A percentile compares a stretch with the other conserved stretches of the same genome.
These are phyloP conservation scores for Trichomonas vaginalis DNA, from an alignment of 208 protist species.

Conservation along the genomic window DNA sequence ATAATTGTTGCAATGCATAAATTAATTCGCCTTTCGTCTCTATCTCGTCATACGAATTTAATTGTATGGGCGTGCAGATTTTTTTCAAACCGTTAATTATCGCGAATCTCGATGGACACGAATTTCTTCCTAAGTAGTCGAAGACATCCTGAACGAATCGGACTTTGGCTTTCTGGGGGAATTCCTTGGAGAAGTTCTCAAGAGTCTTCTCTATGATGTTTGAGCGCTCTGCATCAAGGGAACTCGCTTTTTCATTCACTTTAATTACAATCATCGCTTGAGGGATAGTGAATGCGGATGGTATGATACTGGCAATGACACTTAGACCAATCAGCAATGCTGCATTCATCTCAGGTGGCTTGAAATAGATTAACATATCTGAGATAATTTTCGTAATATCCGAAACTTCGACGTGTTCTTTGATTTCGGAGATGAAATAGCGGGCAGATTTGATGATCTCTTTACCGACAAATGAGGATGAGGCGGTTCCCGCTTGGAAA, in stretches of 20 bases:
- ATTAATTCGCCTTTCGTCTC: not conserved
- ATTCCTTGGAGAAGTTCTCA: not conserved
- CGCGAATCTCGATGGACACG: not conserved
- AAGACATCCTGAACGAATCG: not conserved
- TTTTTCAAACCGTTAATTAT: not conserved
- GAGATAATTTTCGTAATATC: not conserved
- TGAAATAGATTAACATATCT: not conserved
- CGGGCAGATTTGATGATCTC: not conserved
- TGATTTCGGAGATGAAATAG: not conserved
- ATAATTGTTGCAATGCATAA: not conserved
- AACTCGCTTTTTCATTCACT: not conserved
- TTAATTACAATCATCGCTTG: not conserved
- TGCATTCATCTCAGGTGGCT: not conserved
- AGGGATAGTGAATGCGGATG: not conserved
- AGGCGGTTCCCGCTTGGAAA: not conserved
- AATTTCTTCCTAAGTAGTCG: not conserved
- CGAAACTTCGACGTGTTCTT: not conserved
- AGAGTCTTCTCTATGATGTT: not conserved
- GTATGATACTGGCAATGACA: not conserved
- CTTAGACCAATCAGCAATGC: not conserved
- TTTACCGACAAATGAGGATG: not conserved
- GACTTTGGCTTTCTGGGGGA: not conserved
- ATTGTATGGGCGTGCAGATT: not conserved
- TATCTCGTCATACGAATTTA: not conserved
- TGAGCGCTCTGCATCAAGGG: not conserved